Conservation (phyloP, 768 basidiomycete species). For the Leccinum longicurvipes region DNA sequence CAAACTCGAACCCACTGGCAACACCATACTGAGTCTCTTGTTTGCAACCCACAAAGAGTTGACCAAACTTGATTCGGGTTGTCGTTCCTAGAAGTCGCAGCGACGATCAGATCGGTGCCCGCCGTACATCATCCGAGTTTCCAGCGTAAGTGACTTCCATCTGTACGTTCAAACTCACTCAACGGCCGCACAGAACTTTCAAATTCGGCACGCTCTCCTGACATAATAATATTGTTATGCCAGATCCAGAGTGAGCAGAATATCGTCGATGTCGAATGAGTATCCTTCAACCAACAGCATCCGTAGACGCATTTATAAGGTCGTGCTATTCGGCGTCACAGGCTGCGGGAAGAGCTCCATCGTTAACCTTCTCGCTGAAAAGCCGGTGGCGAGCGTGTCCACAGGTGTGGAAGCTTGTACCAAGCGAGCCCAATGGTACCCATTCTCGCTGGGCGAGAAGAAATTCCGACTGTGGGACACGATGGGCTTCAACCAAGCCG, state of each 20-base stretch:
- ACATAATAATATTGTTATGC: constrained; percentile 3
- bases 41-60: neutral
- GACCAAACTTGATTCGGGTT: neutral
- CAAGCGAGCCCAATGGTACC: constrained; percentile 21
- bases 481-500: constrained; percentile 31
- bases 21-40: neutral
- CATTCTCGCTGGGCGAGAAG: constrained; percentile 17
- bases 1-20: neutral
- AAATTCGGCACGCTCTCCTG: neutral
- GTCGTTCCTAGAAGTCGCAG: neutral
- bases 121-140: neutral
- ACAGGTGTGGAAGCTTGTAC: constrained; percentile 34
- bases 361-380: constrained; percentile 28
- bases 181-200: neutral
- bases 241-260: constrained; percentile 14
- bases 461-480: constrained; percentile 33
- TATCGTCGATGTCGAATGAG: neutral
- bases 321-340: constrained; percentile 27
- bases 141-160: constrained; percentile 6
- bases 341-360: constrained; percentile 32
- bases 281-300: constrained; percentile 1
- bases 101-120: neutral
- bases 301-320: constrained; percentile 20
- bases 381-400: constrained; percentile 28
- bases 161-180: neutral